These are phyloP conservation scores for Dendrobium officinale DNA, from an alignment of 106 monocot genomes.

Conservation along the genomic window DNA sequence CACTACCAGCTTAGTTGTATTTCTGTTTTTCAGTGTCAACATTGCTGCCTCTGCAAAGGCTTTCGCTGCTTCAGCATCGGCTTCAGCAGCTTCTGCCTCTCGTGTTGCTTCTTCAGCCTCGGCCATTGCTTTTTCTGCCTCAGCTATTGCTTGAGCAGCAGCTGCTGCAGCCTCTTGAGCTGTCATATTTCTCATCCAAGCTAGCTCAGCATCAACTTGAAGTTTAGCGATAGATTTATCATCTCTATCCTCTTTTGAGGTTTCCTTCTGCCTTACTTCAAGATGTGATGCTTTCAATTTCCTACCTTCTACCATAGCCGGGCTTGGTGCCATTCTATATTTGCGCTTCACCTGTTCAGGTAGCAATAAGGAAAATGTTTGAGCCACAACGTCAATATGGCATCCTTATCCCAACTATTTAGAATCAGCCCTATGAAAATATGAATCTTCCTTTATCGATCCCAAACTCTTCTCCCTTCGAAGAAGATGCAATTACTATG, in stretches of 20 bases:
- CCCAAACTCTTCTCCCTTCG: neutral
- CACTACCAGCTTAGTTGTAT: constrained; percentile 40
- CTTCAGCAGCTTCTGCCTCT: constrained; percentile 82
- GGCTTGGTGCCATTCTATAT: constrained; percentile 63
- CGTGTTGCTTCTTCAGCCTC: constrained; percentile 80
- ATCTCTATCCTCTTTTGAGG: constrained; percentile 14
- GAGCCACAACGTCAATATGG: neutral
- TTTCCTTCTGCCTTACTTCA: constrained; percentile 33
- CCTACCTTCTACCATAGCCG: constrained; percentile 28
- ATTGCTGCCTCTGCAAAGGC: constrained; percentile 75
- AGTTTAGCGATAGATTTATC: constrained; percentile 41
- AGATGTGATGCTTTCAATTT: constrained; percentile 23
- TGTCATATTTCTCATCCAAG: constrained; percentile 53
- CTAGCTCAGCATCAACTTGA: constrained; percentile 61
- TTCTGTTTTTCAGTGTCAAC: constrained; percentile 49
- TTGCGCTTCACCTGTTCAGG: constrained; percentile 66
- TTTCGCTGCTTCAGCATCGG: constrained; percentile 77
- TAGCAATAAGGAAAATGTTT: neutral
- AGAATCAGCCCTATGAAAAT: neutral
- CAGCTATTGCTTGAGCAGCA: constrained; percentile 81
- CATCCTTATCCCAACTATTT: neutral
- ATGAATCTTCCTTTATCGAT: neutral
- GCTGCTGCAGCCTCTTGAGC: constrained; percentile 59
- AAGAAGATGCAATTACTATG: too few species aligned
- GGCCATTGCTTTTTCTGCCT: constrained; percentile 74